phyloP scores from a whole-genome alignment of 2,329 filamentous ascomycete genomes.

The Fusarium equiseti region DNA sequence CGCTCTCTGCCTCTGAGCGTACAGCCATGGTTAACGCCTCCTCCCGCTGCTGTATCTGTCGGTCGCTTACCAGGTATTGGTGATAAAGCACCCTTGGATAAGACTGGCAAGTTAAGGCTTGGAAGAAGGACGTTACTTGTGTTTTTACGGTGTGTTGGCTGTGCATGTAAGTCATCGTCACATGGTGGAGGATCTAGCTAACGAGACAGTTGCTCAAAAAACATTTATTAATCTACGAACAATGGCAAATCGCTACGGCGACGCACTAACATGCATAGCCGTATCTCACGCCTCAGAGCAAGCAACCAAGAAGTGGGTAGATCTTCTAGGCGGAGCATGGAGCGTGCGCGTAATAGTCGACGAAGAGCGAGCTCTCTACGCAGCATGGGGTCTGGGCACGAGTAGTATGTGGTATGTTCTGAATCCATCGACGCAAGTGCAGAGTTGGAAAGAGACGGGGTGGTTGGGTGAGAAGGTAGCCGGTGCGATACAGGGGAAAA shows the following conservation, averaged over 20 bases:
- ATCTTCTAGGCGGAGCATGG: conserved; percentile 69
- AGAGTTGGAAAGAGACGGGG: conserved; percentile 66
- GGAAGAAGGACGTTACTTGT: conserved; percentile 61
- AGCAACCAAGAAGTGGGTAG: conserved; percentile 69
- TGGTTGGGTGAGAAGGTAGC: conserved; percentile 67
- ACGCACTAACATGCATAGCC: conserved; percentile 66
- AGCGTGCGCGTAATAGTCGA: conserved; percentile 68
- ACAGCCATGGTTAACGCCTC: conserved; percentile 65
- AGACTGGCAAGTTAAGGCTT: conserved; percentile 58
- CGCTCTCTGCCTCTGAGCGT: conserved; percentile 64
- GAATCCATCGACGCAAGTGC: conserved; percentile 65
- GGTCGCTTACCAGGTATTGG: conserved; percentile 61
- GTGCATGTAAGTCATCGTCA: conserved; percentile 61
- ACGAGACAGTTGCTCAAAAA: conserved; percentile 63
- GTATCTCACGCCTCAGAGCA: conserved; percentile 69
- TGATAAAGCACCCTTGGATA: conserved; percentile 62
- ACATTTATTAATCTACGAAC: conserved; percentile 68
- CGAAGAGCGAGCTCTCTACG: conserved; percentile 67
- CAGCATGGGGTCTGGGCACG: conserved; percentile 69
- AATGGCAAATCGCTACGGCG: conserved; percentile 64
- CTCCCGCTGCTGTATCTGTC: conserved; percentile 63
- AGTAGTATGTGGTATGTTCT: conserved; percentile 64
- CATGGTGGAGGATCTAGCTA: not conserved
- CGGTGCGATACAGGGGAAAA: conserved; percentile 56
- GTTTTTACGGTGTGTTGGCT: conserved; percentile 67